phyloP scores from a whole-genome alignment of 768 basidiomycete species.

The Rhodocollybia butyracea region DNA sequence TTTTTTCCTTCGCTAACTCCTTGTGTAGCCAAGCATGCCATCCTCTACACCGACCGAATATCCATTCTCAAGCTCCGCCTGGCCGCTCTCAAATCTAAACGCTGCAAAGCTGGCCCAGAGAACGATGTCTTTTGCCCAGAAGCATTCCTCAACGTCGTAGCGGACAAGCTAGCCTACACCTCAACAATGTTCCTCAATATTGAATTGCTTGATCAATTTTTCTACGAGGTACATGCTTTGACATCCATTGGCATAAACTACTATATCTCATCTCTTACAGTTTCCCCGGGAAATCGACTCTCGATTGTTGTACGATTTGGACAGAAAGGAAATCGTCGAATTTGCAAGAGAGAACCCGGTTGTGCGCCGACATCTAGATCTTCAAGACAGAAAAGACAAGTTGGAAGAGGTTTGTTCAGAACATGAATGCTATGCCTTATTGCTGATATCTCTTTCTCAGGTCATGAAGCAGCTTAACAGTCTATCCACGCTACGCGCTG shows the following conservation, averaged over 20 bases:
- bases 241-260: neutral
- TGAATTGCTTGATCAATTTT: slow-evolving; percentile 96
- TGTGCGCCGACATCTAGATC: slow-evolving; percentile 83
- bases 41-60: slow-evolving; percentile 81
- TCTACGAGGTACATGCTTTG: slow-evolving; percentile 74
- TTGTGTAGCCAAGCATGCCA: slow-evolving; percentile 80
- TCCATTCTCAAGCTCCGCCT: slow-evolving; percentile 83
- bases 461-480: slow-evolving; percentile 96
- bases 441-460: slow-evolving; percentile 30
- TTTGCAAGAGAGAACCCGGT: slow-evolving; percentile 95
- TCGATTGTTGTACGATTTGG: slow-evolving; percentile 87
- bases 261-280: slow-evolving; percentile 43
- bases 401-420: slow-evolving; percentile 71
- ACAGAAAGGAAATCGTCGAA: slow-evolving; percentile 81
- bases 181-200: slow-evolving; percentile 99
- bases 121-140: slow-evolving; percentile 93
- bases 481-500: slow-evolving; percentile 82
- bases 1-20: slow-evolving; percentile 10
- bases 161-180: slow-evolving; percentile 94
- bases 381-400: slow-evolving; percentile 97
- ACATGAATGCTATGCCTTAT: neutral
- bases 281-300: slow-evolving; percentile 98
- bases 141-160: slow-evolving; percentile 93
- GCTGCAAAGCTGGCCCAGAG: slow-evolving; percentile 85
- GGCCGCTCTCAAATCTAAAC: slow-evolving; percentile 81